Evolutionary conservation across 2,329 filamentous ascomycete genomes (phyloP).

Genomic region (Leptographium radiaticola): DNA sequence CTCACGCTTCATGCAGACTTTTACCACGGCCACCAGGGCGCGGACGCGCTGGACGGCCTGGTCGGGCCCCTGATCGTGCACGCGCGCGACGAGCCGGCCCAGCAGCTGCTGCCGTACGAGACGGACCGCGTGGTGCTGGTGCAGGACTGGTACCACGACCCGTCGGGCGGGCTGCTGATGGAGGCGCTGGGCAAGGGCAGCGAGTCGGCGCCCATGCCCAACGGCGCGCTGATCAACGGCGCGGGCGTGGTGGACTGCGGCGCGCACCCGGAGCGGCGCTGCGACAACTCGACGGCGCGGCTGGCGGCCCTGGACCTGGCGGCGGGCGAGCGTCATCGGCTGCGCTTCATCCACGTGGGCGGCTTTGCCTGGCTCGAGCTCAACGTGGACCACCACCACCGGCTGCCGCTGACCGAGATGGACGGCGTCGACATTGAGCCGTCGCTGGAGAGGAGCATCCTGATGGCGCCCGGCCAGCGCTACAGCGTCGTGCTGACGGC

Average conservation of each 20-base stretch:
- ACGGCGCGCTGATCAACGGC: slow-evolving; percentile 61
- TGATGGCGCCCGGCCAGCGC: slow-evolving; percentile 56
- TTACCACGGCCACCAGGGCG: slow-evolving; percentile 60
- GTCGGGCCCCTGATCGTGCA: slow-evolving; percentile 50
- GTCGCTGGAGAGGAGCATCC: slow-evolving; percentile 42
- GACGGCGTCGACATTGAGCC: slow-evolving; percentile 57
- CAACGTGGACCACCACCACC: slow-evolving; percentile 51
- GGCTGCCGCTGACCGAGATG: slow-evolving; percentile 46
- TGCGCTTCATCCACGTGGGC: slow-evolving; percentile 58
- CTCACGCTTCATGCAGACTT: slow-evolving; percentile 36
- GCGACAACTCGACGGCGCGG: slow-evolving; percentile 25
- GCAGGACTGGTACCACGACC: slow-evolving; percentile 57
- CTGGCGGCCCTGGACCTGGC: slow-evolving; percentile 31
- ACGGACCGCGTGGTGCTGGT: slow-evolving; percentile 52
- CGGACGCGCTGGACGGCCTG: slow-evolving; percentile 55
- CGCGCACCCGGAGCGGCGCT: slow-evolving; percentile 24
- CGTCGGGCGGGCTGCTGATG: slow-evolving; percentile 34
- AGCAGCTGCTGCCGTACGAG: slow-evolving; percentile 40
- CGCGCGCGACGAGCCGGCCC: slow-evolving; percentile 37
- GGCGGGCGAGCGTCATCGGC: slow-evolving; percentile 45
- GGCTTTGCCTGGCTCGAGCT: slow-evolving; percentile 62
- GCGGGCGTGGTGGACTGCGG: slow-evolving; percentile 27
- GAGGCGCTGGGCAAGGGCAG: slow-evolving; percentile 42
- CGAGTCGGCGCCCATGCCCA: slow-evolving; percentile 48
- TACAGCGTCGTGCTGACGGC: slow-evolving; percentile 54